Evolutionary conservation across 306 rosid genomes (phyloP).

Genomic region (Myrica gale): DNA sequence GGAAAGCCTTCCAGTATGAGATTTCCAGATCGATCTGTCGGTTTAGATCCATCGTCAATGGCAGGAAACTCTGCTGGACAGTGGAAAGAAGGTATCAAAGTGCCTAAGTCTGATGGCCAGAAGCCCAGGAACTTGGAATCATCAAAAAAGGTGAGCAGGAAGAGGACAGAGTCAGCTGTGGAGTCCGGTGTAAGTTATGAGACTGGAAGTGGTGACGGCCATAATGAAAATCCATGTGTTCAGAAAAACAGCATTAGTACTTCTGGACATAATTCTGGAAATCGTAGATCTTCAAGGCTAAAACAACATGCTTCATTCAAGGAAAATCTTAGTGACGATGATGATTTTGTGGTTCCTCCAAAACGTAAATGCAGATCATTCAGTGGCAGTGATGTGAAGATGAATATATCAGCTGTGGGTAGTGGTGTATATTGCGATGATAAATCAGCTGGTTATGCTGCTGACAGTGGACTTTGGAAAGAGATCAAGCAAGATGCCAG

Average conservation of each 20-base stretch:
- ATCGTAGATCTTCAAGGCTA: slow-evolving; percentile 46
- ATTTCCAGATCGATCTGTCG: slow-evolving; percentile 16
- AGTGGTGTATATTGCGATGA: slow-evolving; percentile 26
- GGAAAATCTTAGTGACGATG: slow-evolving; percentile 32
- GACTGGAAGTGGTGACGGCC: slow-evolving; percentile 20
- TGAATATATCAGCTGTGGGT: slow-evolving; percentile 31
- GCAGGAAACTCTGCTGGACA: slow-evolving; percentile 25
- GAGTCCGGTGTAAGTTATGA: slow-evolving; percentile 38
- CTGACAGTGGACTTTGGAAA: slow-evolving; percentile 25
- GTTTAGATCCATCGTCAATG: slow-evolving; percentile 26
- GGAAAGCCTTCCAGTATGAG: slow-evolving; percentile 20
- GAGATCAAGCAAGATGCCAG: slow-evolving; percentile 22
- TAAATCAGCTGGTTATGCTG: slow-evolving; percentile 27
- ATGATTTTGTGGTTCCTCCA: slow-evolving; percentile 38
- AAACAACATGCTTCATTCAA: slow-evolving; percentile 43
- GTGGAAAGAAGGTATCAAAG: slow-evolving; percentile 34
- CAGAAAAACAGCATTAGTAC: slow-evolving; percentile 35
- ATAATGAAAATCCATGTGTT: slow-evolving; percentile 22
- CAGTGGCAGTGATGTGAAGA: slow-evolving; percentile 22
- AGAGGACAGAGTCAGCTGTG: slow-evolving; percentile 43
- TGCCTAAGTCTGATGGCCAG: slow-evolving; percentile 32
- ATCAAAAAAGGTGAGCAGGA: slow-evolving; percentile 35
- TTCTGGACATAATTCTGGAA: slow-evolving; percentile 29
- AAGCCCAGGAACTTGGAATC: slow-evolving; percentile 40
- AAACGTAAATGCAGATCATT: slow-evolving; percentile 39